phyloP scores from a whole-genome alignment of 805 yeast genomes.

The Sporopachydermia lactativora region DNA sequence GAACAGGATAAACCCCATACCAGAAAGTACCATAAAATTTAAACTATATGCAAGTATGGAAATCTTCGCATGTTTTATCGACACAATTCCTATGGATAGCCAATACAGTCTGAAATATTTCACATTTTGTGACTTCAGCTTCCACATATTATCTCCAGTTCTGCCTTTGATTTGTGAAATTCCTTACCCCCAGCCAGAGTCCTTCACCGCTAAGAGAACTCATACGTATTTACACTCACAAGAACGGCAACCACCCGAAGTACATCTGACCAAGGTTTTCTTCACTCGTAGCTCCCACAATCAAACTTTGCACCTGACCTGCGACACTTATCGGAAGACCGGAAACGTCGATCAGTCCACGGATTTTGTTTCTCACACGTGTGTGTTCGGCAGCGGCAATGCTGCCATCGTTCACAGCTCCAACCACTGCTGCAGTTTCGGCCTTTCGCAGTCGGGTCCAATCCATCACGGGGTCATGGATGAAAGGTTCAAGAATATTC shows the following conservation, averaged over 20 bases:
- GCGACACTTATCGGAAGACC: conserved; percentile 80
- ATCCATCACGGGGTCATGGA: conserved; percentile 85
- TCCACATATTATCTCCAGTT: too few species aligned
- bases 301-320: conserved; percentile 84
- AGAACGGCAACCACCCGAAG: conserved; percentile 82
- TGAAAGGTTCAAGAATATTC: conserved; percentile 83
- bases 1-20: too few species aligned
- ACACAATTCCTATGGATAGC: too few species aligned
- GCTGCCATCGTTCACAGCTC: background rate
- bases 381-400: background rate
- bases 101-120: too few species aligned
- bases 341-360: conserved; percentile 72
- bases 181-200: too few species aligned
- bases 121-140: too few species aligned
- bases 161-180: too few species aligned
- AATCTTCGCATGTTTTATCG: too few species aligned
- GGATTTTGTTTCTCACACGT: conserved; percentile 54
- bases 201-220: too few species aligned
- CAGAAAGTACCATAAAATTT: too few species aligned
- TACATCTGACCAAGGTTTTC: conserved; percentile 76
- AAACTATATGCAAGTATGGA: too few species aligned
- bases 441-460: conserved; percentile 30
- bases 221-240: too few species aligned
- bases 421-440: background rate
- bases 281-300: conserved; percentile 63